These are phyloP conservation scores for Colletotrichum chrysophilum DNA, from an alignment of 2,329 filamentous ascomycete species.

Conservation along the genomic window DNA sequence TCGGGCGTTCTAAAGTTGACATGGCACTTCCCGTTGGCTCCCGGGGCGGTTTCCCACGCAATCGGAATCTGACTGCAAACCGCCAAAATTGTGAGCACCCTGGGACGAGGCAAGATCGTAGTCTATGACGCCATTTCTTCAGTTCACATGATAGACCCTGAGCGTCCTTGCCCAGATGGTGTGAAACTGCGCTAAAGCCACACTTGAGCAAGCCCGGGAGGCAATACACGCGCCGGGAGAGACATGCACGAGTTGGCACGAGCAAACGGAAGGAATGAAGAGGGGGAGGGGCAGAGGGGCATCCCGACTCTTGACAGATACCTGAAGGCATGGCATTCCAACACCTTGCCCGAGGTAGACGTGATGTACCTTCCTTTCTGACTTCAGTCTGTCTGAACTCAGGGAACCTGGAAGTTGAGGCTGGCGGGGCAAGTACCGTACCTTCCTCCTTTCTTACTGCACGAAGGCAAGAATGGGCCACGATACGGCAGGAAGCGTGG, in stretches of 20 bases:
- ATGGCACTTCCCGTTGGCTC: background rate
- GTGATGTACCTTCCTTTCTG: background rate
- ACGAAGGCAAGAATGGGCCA: conserved; percentile 1
- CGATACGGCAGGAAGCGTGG: background rate
- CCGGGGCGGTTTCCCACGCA: background rate
- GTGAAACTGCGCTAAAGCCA: conserved; percentile 20
- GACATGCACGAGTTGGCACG: background rate
- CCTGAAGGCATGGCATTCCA: background rate
- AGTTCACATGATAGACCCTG: conserved; percentile 23
- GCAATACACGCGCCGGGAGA: conserved; percentile 9
- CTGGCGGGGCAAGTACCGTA: conserved; percentile 15
- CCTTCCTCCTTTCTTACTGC: background rate
- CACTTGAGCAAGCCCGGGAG: conserved; percentile 1
- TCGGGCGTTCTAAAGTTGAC: conserved; percentile 3
- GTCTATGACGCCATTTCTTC: conserved; percentile 22
- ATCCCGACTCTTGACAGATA: background rate
- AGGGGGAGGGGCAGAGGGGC: conserved; percentile 6
- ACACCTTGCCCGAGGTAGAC: background rate
- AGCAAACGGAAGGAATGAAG: conserved; percentile 1
- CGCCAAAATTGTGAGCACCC: background rate
- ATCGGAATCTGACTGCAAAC: background rate
- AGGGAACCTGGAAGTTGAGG: background rate
- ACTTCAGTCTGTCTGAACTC: background rate
- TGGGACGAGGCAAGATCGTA: background rate
- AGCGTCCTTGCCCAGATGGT: conserved; percentile 17